Evolutionary conservation across 2,329 filamentous ascomycete species (phyloP).

Genomic region (Fusarium graminum): DNA sequence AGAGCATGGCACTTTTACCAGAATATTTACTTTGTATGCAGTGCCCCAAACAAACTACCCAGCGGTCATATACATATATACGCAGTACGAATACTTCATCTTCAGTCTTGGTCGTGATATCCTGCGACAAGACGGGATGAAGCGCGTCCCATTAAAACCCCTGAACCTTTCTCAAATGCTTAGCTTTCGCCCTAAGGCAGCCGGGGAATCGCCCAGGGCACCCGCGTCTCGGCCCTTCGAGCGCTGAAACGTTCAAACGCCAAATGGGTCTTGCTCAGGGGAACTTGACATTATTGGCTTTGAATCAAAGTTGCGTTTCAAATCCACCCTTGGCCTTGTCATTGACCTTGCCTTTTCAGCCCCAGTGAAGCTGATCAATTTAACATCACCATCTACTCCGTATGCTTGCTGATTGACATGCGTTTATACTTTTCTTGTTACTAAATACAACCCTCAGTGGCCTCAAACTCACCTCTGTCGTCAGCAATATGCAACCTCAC

Average conservation of each 20-base stretch:
- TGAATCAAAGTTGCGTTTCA: neutral
- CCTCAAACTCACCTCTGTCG: slow-evolving; percentile 10
- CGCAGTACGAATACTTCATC: neutral
- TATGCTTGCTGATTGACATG: neutral
- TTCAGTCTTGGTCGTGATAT: neutral
- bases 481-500: neutral
- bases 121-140: slow-evolving; percentile 3
- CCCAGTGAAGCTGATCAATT: slow-evolving; percentile 1
- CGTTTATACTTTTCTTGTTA: neutral
- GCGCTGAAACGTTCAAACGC: slow-evolving; percentile 34
- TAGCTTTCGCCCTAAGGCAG: slow-evolving; percentile 38
- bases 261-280: slow-evolving; percentile 35
- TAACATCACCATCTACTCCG: neutral
- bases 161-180: slow-evolving; percentile 29
- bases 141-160: slow-evolving; percentile 39
- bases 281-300: slow-evolving; percentile 24
- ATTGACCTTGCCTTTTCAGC: slow-evolving; percentile 3
- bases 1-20: neutral
- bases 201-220: slow-evolving; percentile 35
- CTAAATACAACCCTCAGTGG: slow-evolving; percentile 6
- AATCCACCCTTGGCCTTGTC: slow-evolving; percentile 3
- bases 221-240: slow-evolving; percentile 27
- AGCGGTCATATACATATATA: neutral
- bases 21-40: neutral
- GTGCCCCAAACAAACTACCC: too few species aligned